A percentile compares a stretch with the other conserved stretches of the same genome.
Evolutionary conservation across 2,329 filamentous ascomycete genomes (phyloP).

Genomic region (Neurospora sp.): DNA sequence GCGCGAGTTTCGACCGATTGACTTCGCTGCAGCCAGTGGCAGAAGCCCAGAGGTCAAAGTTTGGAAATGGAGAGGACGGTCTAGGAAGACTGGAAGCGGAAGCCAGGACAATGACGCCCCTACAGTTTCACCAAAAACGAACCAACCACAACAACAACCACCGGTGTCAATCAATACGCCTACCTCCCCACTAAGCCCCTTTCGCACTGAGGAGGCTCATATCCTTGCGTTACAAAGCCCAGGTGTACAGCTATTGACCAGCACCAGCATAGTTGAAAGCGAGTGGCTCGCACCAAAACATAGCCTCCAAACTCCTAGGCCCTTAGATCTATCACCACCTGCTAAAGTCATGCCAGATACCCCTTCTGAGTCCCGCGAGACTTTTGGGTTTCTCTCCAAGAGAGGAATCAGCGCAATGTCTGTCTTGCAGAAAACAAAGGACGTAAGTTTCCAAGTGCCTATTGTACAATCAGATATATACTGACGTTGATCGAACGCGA

Average conservation of each 20-base stretch:
- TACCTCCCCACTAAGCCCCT: constrained; percentile 29
- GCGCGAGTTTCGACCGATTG: constrained; percentile 26
- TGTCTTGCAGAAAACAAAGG: not conserved
- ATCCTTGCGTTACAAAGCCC: constrained; percentile 35
- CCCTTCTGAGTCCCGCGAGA: not conserved
- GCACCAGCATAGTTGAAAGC: not conserved
- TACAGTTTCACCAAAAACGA: constrained; percentile 18
- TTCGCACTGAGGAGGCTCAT: constrained; percentile 37
- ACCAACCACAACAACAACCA: constrained; percentile 7
- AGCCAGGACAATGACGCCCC: constrained; percentile 6
- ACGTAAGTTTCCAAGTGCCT: not conserved
- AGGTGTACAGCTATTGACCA: not conserved
- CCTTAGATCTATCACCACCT: not conserved
- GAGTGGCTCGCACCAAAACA: constrained; percentile 12
- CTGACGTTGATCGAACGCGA: not conserved
- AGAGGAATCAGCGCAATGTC: not conserved
- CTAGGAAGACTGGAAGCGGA: constrained; percentile 8
- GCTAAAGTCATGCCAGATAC: not conserved
- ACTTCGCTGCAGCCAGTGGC: constrained; percentile 13
- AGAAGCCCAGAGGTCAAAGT: constrained; percentile 6
- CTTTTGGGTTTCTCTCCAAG: not conserved
- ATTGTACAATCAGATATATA: not conserved
- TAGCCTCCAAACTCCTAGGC: not conserved
- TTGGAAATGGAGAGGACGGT: constrained; percentile 11
- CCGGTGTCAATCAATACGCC: constrained; percentile 1